Conservation (phyloP, 2,329 filamentous ascomycete genomes). For the Myriosclerotinia scirpicola region DNA sequence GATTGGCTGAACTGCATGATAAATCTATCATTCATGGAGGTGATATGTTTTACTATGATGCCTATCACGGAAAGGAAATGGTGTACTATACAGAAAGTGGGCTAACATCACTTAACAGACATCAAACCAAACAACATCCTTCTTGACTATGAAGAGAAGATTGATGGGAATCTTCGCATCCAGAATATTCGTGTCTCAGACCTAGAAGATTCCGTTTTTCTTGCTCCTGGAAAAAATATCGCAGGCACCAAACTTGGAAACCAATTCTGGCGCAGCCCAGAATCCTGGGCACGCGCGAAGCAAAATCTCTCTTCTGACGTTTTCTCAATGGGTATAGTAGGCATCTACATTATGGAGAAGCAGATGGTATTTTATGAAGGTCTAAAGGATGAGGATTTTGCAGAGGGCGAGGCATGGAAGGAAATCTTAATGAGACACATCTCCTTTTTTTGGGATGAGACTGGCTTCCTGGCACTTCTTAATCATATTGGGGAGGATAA, state of each 20-base stretch:
- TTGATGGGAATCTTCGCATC: background rate
- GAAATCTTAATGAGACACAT: constrained; percentile 48
- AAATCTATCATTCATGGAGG: constrained; percentile 44
- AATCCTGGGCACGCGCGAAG: constrained; percentile 45
- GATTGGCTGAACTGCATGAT: constrained; percentile 43
- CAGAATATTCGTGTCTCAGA: background rate
- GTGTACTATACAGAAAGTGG: background rate
- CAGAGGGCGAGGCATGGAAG: constrained; percentile 37
- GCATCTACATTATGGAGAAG: constrained; percentile 48
- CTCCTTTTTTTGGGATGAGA: constrained; percentile 49
- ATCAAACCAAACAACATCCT: constrained; percentile 49
- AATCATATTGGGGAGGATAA: constrained; percentile 45
- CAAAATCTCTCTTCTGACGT: constrained; percentile 46
- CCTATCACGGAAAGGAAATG: background rate
- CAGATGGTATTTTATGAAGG: constrained; percentile 44
- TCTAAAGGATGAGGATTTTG: constrained; percentile 24
- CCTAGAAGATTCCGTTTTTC: background rate
- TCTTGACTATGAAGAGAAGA: constrained; percentile 41
- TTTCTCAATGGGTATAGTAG: constrained; percentile 48
- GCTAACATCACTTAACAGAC: constrained; percentile 35
- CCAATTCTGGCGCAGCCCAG: constrained; percentile 49
- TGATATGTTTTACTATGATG: constrained; percentile 24
- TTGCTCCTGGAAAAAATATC: background rate
- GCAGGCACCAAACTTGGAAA: constrained; percentile 44
- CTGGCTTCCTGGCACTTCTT: constrained; percentile 45